Percentiles rank a stretch among this genome's conserved stretches.
Conservation (phyloP, 2,329 filamentous ascomycete species). For the Nemania sp. region DNA sequence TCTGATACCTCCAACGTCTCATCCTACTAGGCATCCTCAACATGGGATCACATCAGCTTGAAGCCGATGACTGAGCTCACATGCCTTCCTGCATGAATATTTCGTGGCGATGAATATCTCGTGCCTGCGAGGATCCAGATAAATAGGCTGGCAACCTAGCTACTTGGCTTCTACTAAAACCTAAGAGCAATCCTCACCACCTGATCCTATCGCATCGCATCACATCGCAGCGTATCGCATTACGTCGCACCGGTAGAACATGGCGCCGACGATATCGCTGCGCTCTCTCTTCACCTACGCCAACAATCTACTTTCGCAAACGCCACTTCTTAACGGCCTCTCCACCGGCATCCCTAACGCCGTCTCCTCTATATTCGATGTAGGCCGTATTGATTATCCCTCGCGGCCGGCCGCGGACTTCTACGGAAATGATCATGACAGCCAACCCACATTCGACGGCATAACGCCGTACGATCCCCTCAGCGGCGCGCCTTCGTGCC, state of each 20-base stretch:
- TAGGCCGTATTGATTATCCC: slow-evolving; percentile 4
- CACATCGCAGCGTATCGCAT: neutral
- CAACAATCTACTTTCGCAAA: slow-evolving; percentile 41
- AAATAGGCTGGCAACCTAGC: neutral
- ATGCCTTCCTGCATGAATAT: neutral
- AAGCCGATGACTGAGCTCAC: neutral
- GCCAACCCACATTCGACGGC: slow-evolving; percentile 7
- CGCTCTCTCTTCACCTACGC: slow-evolving; percentile 41
- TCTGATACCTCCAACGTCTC: too few species aligned
- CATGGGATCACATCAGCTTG: slow-evolving; percentile 4
- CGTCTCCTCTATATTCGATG: slow-evolving; percentile 23
- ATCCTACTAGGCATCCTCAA: slow-evolving; percentile 2
- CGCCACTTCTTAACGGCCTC: slow-evolving; percentile 34
- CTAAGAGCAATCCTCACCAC: too few species aligned
- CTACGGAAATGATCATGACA: slow-evolving; percentile 6
- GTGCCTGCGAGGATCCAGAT: neutral
- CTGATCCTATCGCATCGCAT: too few species aligned
- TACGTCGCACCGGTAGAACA: slow-evolving; percentile 10
- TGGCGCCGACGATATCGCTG: slow-evolving; percentile 38
- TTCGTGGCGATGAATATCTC: neutral
- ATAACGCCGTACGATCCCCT: slow-evolving; percentile 43
- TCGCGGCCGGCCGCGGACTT: slow-evolving; percentile 18
- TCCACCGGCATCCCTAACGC: slow-evolving; percentile 31
- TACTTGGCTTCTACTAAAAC: neutral
- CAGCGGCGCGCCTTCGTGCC: slow-evolving; percentile 44